Conservation (phyloP, 495 filamentous ascomycete species). For the Pseudotulostoma volvatum region DNA sequence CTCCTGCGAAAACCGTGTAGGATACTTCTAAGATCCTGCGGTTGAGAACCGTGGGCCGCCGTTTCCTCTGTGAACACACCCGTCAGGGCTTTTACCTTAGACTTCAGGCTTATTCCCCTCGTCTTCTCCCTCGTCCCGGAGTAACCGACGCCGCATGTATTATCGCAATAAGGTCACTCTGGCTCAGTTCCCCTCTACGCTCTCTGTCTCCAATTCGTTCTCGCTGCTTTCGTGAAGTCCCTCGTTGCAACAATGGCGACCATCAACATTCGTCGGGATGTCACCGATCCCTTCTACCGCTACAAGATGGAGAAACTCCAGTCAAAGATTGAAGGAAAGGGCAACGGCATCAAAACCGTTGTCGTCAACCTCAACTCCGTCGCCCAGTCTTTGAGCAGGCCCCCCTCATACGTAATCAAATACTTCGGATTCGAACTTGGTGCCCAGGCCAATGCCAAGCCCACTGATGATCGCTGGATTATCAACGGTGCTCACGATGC, state of each 20-base stretch:
- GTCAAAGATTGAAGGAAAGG: constrained; percentile 99
- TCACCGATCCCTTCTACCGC: constrained; percentile 97
- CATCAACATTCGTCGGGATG: constrained; percentile 97
- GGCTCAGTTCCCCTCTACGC: constrained; percentile 27
- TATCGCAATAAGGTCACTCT: constrained; percentile 27
- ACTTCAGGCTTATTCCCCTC: not conserved
- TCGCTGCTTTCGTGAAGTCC: constrained; percentile 8
- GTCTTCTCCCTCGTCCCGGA: constrained; percentile 13
- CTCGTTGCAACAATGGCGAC: constrained; percentile 58
- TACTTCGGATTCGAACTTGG: constrained; percentile 99
- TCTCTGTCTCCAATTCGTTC: constrained; percentile 11
- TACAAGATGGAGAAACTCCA: constrained; percentile 99
- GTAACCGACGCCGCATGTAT: constrained; percentile 39
- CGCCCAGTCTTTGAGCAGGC: constrained; percentile 78
- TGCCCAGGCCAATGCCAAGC: constrained; percentile 94
- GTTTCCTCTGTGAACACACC: too few species aligned
- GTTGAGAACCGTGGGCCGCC: constrained; percentile 43
- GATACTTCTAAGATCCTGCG: constrained; percentile 67
- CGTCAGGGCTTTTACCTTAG: too few species aligned
- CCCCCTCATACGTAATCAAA: constrained; percentile 92
- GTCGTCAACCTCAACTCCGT: constrained; percentile 96
- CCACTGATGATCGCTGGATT: constrained; percentile 96
- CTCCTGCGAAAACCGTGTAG: constrained; percentile 78
- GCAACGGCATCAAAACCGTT: constrained; percentile 93
- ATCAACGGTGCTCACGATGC: constrained; percentile 98